Evolutionary conservation across 1,284 basidiomycete species (phyloP), one percentile per base, ranked within the genome.

Genomic region (Marasmius tenuissimus): DNA sequence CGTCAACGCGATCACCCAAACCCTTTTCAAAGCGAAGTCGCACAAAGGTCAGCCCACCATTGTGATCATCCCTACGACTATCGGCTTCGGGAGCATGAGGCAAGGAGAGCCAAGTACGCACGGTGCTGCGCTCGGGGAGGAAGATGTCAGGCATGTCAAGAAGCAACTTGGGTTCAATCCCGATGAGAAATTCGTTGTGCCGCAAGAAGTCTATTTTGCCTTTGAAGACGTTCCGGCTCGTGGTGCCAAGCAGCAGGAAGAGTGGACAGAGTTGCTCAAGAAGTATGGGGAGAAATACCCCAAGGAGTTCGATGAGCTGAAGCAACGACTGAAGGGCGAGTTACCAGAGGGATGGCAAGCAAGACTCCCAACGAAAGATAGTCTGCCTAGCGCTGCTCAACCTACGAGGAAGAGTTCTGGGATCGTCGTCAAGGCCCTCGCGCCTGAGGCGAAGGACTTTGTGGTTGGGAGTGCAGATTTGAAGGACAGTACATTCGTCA

Each of bases 321-420:
- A 77, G 38, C 85, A 88, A 68, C 85, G 89, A 64, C 79, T 88
- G 66, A 78, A 82, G 40, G 86, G 87, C 66, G 81, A 85, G 71
- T 84, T 91, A n/a, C 88, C 88, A 38, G 77, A 83, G 37, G 84
- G 83, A 59, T 91, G 89, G 89, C 86, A 89, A 78, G 83, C 78
- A 72, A 73, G 38, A 80, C 89, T 63, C 86, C 89, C 62, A 76
- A 81, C 59, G 85, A 86, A 67, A 45, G 55, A 79, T 83, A 78
- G 73, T 76, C 83, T 65, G 69, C 76, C 38, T 86, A 63, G 89
- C 69, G 76, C 83, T 50, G 86, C 87, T 34, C 84, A 89, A 71
- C 89, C 88, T 33, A 85, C 86, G 65, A 84, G 89, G 70, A 91
- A 91, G 80, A 81, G 89, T 61, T 90, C 88, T 53, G 89, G 91